phyloP scores from a whole-genome alignment of 2,329 filamentous ascomycete genomes.

The Bipolaris zeicola region DNA sequence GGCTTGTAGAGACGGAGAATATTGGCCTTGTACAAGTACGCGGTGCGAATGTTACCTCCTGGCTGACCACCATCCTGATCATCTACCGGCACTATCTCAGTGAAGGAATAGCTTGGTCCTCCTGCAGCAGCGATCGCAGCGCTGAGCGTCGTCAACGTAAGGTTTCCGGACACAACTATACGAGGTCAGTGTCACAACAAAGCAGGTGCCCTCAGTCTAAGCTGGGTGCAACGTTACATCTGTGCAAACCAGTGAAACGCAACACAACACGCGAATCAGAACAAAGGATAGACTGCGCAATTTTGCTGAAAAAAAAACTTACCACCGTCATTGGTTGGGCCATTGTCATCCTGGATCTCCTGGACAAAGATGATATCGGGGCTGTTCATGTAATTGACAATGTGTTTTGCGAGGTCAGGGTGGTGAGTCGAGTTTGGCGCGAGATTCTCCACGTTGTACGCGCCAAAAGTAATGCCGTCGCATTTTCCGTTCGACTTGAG shows the following conservation, averaged over 20 bases:
- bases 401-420: slow-evolving; percentile 65
- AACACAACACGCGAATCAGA: neutral
- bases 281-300: neutral
- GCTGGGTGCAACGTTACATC: neutral
- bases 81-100: slow-evolving; percentile 64
- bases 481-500: slow-evolving; percentile 64
- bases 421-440: slow-evolving; percentile 62
- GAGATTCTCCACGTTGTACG: slow-evolving; percentile 75
- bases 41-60: slow-evolving; percentile 73
- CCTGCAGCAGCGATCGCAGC: slow-evolving; percentile 58
- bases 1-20: slow-evolving; percentile 64
- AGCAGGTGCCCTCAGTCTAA: neutral
- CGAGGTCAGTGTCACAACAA: slow-evolving; percentile 8
- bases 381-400: slow-evolving; percentile 66
- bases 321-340: slow-evolving; percentile 64
- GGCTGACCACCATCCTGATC: slow-evolving; percentile 68
- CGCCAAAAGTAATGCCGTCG: slow-evolving; percentile 65
- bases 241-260: neutral
- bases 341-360: slow-evolving; percentile 72
- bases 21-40: slow-evolving; percentile 70
- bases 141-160: slow-evolving; percentile 63
- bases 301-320: slow-evolving; percentile 25
- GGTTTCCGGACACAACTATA: slow-evolving; percentile 58
- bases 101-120: slow-evolving; percentile 62
- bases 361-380: slow-evolving; percentile 72